Percentiles rank a stretch among this genome's conserved stretches.
Conservation (phyloP, 2,329 filamentous ascomycete genomes). For the Colletotrichum viniferum region DNA sequence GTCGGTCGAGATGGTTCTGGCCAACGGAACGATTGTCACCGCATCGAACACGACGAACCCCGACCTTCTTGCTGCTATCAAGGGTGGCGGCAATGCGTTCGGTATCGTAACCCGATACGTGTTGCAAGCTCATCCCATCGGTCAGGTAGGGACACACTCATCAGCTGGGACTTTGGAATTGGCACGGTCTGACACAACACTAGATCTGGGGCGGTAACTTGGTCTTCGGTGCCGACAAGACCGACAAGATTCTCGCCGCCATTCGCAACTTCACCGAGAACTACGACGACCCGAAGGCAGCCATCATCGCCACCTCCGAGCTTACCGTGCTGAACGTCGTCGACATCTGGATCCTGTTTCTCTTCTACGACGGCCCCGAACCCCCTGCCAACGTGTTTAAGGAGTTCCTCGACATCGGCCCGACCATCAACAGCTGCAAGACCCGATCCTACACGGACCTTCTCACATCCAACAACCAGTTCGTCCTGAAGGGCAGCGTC, state of each 20-base stretch:
- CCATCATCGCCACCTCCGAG: slow-evolving; percentile 61
- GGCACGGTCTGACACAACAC: background rate
- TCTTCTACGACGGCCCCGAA: slow-evolving; percentile 64
- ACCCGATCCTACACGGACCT: slow-evolving; percentile 52
- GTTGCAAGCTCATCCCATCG: slow-evolving; percentile 45
- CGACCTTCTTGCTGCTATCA: slow-evolving; percentile 57
- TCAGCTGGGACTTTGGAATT: background rate
- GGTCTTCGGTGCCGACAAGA: slow-evolving; percentile 37
- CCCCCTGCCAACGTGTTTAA: slow-evolving; percentile 59
- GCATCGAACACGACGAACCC: slow-evolving; percentile 44
- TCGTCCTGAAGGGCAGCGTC: slow-evolving; percentile 35
- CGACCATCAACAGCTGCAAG: slow-evolving; percentile 47
- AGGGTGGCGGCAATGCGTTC: slow-evolving; percentile 62
- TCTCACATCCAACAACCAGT: slow-evolving; percentile 42
- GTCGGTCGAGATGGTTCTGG: slow-evolving; percentile 57
- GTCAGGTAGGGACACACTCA: background rate
- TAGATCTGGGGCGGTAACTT: slow-evolving; percentile 48
- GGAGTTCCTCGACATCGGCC: slow-evolving; percentile 55
- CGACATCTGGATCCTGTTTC: slow-evolving; percentile 63
- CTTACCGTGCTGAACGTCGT: slow-evolving; percentile 45
- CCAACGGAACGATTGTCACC: slow-evolving; percentile 50
- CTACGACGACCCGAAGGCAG: slow-evolving; percentile 61
- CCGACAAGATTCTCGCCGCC: slow-evolving; percentile 46
- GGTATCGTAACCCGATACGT: slow-evolving; percentile 54
- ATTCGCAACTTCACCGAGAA: slow-evolving; percentile 61